Evolutionary conservation across 352 stramenopile genomes (phyloP), one percentile per base, ranked within the genome.

Genomic region (Phytophthora gonapodyides): DNA sequence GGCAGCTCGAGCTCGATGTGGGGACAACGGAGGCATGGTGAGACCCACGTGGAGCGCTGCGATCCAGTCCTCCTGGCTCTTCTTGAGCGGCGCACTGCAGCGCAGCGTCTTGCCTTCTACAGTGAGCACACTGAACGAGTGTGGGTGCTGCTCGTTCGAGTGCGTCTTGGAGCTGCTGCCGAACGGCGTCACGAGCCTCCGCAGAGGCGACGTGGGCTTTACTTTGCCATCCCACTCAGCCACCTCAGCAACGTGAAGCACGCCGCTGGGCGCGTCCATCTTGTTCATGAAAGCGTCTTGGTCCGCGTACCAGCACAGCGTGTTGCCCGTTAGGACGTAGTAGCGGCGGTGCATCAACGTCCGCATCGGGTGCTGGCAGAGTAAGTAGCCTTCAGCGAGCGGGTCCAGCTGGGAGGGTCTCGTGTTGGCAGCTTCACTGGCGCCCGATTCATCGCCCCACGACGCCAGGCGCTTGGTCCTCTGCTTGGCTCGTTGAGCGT

Each of bases 281-380:
- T 84, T 69, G 30, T 65, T 54, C 2, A 70, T 73, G 49, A 79
- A 93, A 7, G 74, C 71, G 59, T 93, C 80, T 10, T 76, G 80
- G 53, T 89, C 76, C 21, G 85, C 77, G 64, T 90, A 93, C 82
- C 84, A 93, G 67, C 84, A 92, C 1, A 93, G 58, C 12, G 84
- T 92, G 51, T 88, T 92, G 13, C 84, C 84, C 9, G 75, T 85
- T 13, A 93, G 64, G 11, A 93, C 82, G 57, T 88, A 92, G 71
- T 93, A 93, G 27, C 80, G 77, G 1, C 82, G 80, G 33, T 92
- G 84, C 79, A 91, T 89, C 12, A 72, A 73, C 6, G 73, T 74
- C 8, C 84, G 78, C 27, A 71, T 71, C 13, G 78, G 80, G 31
- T 91, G 81, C 51, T 89, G 87, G 31, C 76, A 85, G 0, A 89